Conservation (phyloP, 1,284 basidiomycete genomes). For the Puccinia hordei region DNA sequence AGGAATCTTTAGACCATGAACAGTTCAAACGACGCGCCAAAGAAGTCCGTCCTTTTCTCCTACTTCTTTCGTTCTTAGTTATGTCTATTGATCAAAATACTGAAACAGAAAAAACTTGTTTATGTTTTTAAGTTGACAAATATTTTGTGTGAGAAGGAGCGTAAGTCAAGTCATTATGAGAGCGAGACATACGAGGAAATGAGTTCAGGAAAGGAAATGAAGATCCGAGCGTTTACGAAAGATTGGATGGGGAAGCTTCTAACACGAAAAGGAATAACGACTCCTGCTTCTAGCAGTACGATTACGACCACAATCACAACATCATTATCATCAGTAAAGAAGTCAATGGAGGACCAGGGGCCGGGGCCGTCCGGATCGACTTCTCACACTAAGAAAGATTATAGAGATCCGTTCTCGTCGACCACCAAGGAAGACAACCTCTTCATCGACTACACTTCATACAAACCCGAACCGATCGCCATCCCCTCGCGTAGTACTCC, state of each 20-base stretch:
- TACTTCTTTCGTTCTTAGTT: neutral
- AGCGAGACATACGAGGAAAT: conserved; percentile 71
- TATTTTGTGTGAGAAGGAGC: conserved; percentile 86
- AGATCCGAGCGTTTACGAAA: conserved; percentile 92
- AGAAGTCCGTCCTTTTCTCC: conserved; percentile 67
- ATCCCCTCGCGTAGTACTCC: too few relatives aligned
- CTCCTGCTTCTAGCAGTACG: neutral
- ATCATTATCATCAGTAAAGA: too few relatives aligned
- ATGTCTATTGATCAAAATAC: neutral
- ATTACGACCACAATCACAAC: too few relatives aligned
- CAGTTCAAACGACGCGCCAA: conserved; percentile 93
- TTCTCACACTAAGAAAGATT: too few relatives aligned
- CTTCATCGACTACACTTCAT: too few relatives aligned
- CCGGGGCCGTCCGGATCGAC: too few relatives aligned
- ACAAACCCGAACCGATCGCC: too few relatives aligned
- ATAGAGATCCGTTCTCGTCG: too few relatives aligned
- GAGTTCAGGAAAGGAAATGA: conserved; percentile 79
- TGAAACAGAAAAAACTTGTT: neutral
- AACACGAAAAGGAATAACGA: conserved; percentile 21
- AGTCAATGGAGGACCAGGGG: too few relatives aligned
- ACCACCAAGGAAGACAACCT: too few relatives aligned
- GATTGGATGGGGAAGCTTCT: conserved; percentile 65
- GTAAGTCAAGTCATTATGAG: conserved; percentile 77
- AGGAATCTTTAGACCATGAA: conserved; percentile 76
- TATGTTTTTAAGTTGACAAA: conserved; percentile 69